These are phyloP conservation scores for Agarophyton chilense DNA, from an alignment of 23 red algal species.

Conservation along the genomic window DNA sequence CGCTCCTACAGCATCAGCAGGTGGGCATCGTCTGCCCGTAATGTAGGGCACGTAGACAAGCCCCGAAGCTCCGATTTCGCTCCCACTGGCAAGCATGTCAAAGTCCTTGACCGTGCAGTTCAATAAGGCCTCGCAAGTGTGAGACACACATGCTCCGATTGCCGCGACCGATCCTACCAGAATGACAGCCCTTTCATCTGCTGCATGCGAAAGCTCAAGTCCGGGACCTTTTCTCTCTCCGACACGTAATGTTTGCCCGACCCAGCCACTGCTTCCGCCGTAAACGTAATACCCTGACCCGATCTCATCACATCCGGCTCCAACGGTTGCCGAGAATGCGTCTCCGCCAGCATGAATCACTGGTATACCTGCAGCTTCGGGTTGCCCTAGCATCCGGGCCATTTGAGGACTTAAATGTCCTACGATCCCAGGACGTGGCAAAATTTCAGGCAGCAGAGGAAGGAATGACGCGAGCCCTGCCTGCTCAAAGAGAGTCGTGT, in stretches of 20 bases:
- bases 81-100: neutral
- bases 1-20: constrained; percentile 15
- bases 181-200: constrained; percentile 5
- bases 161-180: constrained; percentile 29
- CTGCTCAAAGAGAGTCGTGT: constrained; percentile 10
- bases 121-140: constrained; percentile 17
- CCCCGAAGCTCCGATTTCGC: constrained; percentile 36
- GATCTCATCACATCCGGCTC: constrained; percentile 37
- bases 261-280: constrained; percentile 54
- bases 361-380: constrained; percentile 36
- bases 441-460: constrained; percentile 38
- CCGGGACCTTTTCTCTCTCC: neutral
- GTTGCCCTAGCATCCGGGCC: constrained; percentile 19
- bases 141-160: constrained; percentile 17
- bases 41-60: constrained; percentile 54
- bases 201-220: constrained; percentile 40
- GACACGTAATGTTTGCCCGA: neutral
- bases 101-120: constrained; percentile 5
- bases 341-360: constrained; percentile 65
- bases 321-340: constrained; percentile 50
- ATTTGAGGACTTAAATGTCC: constrained; percentile 26
- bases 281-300: constrained; percentile 46
- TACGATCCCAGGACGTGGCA: constrained; percentile 43
- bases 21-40: constrained; percentile 54
- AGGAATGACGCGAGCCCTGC: constrained; percentile 18